phyloP scores from a whole-genome alignment of 78 protist genomes.

The Pelomyxa schiedti region DNA sequence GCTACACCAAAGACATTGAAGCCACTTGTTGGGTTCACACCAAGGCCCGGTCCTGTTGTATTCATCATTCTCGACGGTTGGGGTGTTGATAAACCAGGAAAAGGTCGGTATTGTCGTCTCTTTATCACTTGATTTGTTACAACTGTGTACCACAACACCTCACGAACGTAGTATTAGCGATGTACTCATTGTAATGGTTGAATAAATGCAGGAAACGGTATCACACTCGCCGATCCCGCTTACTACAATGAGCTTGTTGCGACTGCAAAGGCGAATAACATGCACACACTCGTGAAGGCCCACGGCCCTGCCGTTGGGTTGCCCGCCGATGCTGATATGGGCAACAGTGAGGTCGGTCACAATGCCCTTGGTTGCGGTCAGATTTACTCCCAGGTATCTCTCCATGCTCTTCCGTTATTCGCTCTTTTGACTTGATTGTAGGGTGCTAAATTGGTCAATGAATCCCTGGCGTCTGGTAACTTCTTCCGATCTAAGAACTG shows the following conservation, averaged over 20 bases:
- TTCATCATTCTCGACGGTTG: conserved; percentile 7
- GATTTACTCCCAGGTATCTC: too few relatives aligned
- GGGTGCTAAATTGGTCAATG: conserved; percentile 42
- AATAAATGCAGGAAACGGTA: conserved; percentile 13
- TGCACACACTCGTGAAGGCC: not conserved
- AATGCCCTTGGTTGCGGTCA: conserved; percentile 48
- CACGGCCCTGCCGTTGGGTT: conserved; percentile 23
- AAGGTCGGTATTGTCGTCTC: too few relatives aligned
- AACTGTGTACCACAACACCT: too few relatives aligned
- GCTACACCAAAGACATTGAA: too few relatives aligned
- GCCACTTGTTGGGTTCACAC: not conserved
- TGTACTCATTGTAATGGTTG: too few relatives aligned
- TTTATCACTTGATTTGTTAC: too few relatives aligned
- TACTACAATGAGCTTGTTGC: not conserved
- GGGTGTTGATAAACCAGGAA: not conserved
- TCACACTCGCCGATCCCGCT: not conserved
- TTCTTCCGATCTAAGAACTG: conserved; percentile 3
- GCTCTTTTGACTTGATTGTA: too few relatives aligned
- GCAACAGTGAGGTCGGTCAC: conserved; percentile 56
- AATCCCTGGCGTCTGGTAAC: not conserved
- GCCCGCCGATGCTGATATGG: conserved; percentile 31
- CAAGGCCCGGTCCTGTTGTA: not conserved
- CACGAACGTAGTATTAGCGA: too few relatives aligned
- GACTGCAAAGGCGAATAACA: not conserved
- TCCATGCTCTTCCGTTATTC: too few relatives aligned